Conservation (phyloP, 2,329 filamentous ascomycete genomes). For the Colletotrichum caudatum region DNA sequence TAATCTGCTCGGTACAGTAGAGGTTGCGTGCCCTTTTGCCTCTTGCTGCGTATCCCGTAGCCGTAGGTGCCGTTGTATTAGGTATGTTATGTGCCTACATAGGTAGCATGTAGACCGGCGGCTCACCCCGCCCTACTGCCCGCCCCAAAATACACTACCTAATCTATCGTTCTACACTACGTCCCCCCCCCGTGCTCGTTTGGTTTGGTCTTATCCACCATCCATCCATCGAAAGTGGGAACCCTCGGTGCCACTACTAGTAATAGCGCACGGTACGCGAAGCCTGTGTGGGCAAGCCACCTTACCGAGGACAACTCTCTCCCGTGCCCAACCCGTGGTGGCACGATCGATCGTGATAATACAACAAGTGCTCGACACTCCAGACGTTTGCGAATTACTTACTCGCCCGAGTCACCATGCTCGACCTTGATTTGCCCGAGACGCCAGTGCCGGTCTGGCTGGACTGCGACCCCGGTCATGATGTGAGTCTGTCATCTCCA, state of each 20-base stretch:
- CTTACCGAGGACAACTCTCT: constrained; percentile 20
- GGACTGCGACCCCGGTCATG: constrained; percentile 73
- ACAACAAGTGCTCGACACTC: neutral
- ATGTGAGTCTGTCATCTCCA: constrained; percentile 64
- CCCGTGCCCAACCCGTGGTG: neutral
- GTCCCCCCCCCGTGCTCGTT: constrained; percentile 31
- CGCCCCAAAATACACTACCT: constrained; percentile 28
- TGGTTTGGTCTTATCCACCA: constrained; percentile 35
- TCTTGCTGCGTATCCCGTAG: neutral
- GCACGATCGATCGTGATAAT: neutral
- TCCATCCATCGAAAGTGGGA: constrained; percentile 22
- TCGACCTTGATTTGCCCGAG: constrained; percentile 36
- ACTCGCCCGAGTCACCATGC: constrained; percentile 45
- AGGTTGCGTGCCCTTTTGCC: neutral
- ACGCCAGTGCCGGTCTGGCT: constrained; percentile 66
- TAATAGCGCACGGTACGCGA: constrained; percentile 29
- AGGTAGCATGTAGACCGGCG: neutral
- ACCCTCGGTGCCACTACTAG: constrained; percentile 18
- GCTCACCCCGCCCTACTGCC: constrained; percentile 21
- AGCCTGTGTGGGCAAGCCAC: constrained; percentile 18
- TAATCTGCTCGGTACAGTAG: neutral
- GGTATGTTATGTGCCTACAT: too few species aligned
- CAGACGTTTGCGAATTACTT: neutral
- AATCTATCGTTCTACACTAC: neutral
- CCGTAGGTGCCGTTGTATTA: neutral